These are phyloP conservation scores for Elaeis guineensis DNA, from an alignment of 176 grass and related monocot species.

Conservation along the genomic window DNA sequence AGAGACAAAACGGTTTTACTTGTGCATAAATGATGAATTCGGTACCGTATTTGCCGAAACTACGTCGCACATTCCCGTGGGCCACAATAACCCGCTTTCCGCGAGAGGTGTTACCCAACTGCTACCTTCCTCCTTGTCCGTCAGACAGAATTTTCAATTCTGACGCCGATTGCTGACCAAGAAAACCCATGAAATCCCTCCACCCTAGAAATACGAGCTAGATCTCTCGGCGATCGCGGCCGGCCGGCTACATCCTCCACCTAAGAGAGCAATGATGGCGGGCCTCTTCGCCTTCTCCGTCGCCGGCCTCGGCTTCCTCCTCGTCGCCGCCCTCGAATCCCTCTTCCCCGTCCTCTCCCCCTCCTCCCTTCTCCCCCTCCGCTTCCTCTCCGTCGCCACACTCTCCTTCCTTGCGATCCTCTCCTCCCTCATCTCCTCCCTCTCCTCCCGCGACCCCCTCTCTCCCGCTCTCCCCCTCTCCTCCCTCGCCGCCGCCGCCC, in stretches of 20 bases:
- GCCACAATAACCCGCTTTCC: no score
- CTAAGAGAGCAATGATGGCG: slow-evolving; percentile 28
- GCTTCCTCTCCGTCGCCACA: slow-evolving; percentile 23
- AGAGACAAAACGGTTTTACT: no score
- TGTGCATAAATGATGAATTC: no score
- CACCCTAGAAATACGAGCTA: no score
- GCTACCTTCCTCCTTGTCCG: no score
- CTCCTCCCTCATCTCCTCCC: slow-evolving; percentile 16
- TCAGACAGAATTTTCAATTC: background rate
- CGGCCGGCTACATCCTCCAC: no score
- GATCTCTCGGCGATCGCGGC: background rate
- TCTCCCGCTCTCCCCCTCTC: slow-evolving; percentile 51
- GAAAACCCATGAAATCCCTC: no score
- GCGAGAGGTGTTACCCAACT: no score
- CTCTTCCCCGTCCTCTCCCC: slow-evolving; percentile 21
- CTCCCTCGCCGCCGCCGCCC: slow-evolving; percentile 49
- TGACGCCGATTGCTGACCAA: no score
- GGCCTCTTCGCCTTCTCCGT: slow-evolving; percentile 62
- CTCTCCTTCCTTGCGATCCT: slow-evolving; percentile 36
- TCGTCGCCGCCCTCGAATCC: slow-evolving; percentile 48
- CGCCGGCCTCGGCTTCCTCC: slow-evolving; percentile 61
- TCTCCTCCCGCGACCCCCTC: slow-evolving; percentile 23
- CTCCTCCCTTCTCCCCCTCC: slow-evolving; percentile 29
- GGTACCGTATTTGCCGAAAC: no score
- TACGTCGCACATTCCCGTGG: no score